A percentile compares a stretch with the other conserved stretches of the same genome.
Conservation (phyloP, 2,329 filamentous ascomycete species). For the Fusarium nodosum region DNA sequence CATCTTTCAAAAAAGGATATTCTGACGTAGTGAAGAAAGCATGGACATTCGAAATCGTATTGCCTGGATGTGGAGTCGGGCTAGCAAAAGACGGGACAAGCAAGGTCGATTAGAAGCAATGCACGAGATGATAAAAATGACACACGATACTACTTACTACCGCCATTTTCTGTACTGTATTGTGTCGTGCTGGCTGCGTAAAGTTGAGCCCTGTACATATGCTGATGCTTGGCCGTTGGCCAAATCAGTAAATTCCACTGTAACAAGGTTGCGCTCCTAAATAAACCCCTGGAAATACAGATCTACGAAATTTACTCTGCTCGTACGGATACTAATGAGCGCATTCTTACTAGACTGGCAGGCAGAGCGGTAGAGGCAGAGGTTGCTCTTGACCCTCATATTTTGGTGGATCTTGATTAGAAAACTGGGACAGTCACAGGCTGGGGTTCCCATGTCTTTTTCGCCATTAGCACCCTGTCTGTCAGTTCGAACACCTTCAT, state of each 20-base stretch:
- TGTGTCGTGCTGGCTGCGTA: slow-evolving; percentile 10
- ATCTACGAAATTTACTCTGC: slow-evolving; percentile 21
- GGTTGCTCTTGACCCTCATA: slow-evolving; percentile 12
- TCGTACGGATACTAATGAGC: neutral
- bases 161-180: too few relatives aligned
- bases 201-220: slow-evolving; percentile 3
- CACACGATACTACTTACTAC: neutral
- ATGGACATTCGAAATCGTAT: neutral
- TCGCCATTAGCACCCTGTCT: slow-evolving; percentile 5
- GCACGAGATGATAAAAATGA: neutral
- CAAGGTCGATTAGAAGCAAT: slow-evolving; percentile 5
- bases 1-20: neutral
- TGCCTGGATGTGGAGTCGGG: neutral
- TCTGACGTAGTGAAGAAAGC: neutral
- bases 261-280: slow-evolving; percentile 10
- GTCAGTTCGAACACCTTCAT: slow-evolving; percentile 19
- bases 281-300: slow-evolving; percentile 32
- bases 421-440: slow-evolving; percentile 34
- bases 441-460: slow-evolving; percentile 36
- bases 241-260: slow-evolving; percentile 14
- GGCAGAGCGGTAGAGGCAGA: neutral
- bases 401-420: slow-evolving; percentile 12
- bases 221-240: slow-evolving; percentile 3
- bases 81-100: slow-evolving; percentile 1
- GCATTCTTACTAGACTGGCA: neutral